These are phyloP conservation scores for Rhytidiadelphus loreus DNA, from an alignment of 225 moss, liverwort and hornwort genomes.

Conservation along the genomic window DNA sequence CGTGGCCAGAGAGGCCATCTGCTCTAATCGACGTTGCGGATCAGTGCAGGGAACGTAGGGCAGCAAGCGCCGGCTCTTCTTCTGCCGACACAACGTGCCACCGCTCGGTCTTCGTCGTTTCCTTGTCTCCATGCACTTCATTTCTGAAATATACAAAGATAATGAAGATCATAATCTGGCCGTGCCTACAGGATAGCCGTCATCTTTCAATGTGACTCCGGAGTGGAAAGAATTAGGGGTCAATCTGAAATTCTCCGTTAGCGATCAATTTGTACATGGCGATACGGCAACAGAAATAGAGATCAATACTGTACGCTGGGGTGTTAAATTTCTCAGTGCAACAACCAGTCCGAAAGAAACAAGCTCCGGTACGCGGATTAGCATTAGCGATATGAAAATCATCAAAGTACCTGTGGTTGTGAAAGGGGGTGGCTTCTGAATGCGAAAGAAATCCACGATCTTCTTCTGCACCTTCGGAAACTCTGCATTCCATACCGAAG, in stretches of 20 bases:
- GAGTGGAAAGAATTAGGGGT: no score
- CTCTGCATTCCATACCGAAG: conserved; percentile 30
- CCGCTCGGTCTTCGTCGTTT: conserved; percentile 64
- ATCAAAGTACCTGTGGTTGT: not conserved
- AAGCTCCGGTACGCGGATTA: not conserved
- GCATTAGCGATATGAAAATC: not conserved
- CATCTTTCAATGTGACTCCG: not conserved
- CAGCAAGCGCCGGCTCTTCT: conserved; percentile 68
- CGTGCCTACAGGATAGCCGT: not conserved
- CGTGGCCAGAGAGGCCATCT: conserved; percentile 95
- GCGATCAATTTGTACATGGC: not conserved
- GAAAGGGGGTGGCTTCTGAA: conserved; percentile 53
- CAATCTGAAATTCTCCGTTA: not conserved
- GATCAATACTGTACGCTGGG: not conserved
- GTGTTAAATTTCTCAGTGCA: not conserved
- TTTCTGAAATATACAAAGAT: not conserved
- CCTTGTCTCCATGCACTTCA: conserved; percentile 25
- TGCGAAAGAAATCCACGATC: conserved; percentile 83
- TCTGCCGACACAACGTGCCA: conserved; percentile 42
- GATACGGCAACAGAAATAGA: not conserved
- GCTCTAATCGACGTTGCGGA: conserved; percentile 56
- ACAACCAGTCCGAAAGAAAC: not conserved
- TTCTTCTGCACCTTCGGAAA: conserved; percentile 87
- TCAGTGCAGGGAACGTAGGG: conserved; percentile 68
- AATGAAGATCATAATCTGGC: not conserved